Conservation (phyloP, 257 asterid species). For the Solanum infundibuliforme region DNA sequence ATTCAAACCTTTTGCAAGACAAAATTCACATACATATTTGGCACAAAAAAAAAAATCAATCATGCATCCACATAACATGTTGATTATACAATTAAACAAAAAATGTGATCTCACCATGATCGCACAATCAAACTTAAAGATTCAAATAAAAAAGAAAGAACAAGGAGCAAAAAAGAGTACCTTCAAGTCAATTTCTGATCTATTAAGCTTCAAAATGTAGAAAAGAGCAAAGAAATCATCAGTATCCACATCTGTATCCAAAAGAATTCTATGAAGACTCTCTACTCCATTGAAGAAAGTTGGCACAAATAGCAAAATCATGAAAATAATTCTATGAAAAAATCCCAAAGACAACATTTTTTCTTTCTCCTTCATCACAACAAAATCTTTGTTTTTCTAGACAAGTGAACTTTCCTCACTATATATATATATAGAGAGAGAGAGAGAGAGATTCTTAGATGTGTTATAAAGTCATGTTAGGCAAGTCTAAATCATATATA, state of each 20-base stretch:
- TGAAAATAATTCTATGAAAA: background rate
- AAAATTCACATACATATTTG: background rate
- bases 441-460: background rate
- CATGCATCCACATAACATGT: background rate
- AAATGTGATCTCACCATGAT: background rate
- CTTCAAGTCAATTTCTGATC: constrained; percentile 57
- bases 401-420: background rate
- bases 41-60: too few relatives aligned
- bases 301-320: background rate
- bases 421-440: background rate
- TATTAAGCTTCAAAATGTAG: background rate
- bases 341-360: background rate
- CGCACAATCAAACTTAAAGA: background rate
- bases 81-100: background rate
- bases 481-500: background rate
- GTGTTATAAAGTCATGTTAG: background rate
- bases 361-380: background rate
- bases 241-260: constrained; percentile 19
- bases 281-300: constrained; percentile 1
- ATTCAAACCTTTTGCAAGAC: background rate
- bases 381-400: background rate
- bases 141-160: background rate
- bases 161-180: constrained; percentile 8
- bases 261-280: constrained; percentile 49
- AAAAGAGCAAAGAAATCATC: background rate